These are phyloP conservation scores for Sabuloglossum arenarium DNA, from an alignment of 495 filamentous ascomycete genomes.

Conservation along the genomic window DNA sequence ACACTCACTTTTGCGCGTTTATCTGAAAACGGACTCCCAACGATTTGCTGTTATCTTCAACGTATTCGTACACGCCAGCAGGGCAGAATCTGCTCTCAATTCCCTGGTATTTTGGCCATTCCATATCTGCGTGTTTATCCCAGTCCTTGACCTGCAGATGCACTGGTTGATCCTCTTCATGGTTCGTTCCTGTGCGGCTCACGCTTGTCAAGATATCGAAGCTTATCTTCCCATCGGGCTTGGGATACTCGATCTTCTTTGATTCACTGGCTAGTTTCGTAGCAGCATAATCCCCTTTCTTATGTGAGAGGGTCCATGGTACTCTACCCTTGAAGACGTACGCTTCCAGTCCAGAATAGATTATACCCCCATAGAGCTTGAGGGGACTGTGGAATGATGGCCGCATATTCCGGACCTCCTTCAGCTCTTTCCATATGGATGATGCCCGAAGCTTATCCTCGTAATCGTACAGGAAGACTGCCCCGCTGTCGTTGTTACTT, in stretches of 20 bases:
- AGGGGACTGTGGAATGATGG: conserved; percentile 77
- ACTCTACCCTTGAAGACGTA: conserved; percentile 64
- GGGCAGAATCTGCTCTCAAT: conserved; percentile 97
- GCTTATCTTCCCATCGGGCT: conserved; percentile 79
- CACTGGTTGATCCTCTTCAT: conserved; percentile 96
- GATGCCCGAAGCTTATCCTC: conserved; percentile 76
- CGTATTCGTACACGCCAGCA: conserved; percentile 96
- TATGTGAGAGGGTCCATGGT: conserved; percentile 89
- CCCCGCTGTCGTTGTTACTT: conserved; percentile 30
- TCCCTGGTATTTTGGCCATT: conserved; percentile 77
- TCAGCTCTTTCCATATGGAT: conserved; percentile 81
- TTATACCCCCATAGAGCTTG: conserved; percentile 67
- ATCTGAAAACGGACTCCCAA: conserved; percentile 90
- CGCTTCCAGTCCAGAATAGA: conserved; percentile 88
- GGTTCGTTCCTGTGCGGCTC: conserved; percentile 86
- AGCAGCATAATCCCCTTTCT: conserved; percentile 45
- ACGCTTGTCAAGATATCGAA: conserved; percentile 95
- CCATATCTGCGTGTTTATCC: conserved; percentile 64
- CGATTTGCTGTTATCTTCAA: conserved; percentile 68
- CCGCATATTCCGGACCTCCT: conserved; percentile 92
- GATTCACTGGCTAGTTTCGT: conserved; percentile 66
- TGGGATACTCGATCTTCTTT: conserved; percentile 84
- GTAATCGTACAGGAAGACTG: conserved; percentile 87
- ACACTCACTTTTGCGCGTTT: conserved; percentile 84
- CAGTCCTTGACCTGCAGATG: conserved; percentile 89